These are phyloP conservation scores for Crithidia fasciculata DNA, from an alignment of 208 protist genomes.

Conservation along the genomic window DNA sequence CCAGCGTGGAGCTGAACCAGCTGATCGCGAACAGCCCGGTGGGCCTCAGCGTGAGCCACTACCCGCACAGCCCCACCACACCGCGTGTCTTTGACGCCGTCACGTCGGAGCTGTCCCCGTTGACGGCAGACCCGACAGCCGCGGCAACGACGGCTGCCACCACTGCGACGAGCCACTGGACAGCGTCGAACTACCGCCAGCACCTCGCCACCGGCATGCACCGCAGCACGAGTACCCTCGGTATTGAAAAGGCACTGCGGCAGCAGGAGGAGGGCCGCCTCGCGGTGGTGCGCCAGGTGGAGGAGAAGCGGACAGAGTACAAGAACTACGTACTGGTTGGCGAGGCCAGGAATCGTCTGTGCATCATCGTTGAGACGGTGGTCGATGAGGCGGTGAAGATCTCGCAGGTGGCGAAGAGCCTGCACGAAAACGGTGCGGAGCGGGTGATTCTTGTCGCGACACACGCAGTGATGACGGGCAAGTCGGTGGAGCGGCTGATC, in stretches of 20 bases:
- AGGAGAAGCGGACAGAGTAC: slow-evolving; percentile 32
- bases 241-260: slow-evolving; percentile 66
- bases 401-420: slow-evolving; percentile 50
- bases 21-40: slow-evolving; percentile 19
- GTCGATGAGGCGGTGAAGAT: slow-evolving; percentile 86
- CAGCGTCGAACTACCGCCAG: slow-evolving; percentile 12
- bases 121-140: neutral
- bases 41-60: neutral
- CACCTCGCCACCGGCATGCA: slow-evolving; percentile 5
- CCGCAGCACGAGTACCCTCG: slow-evolving; percentile 49
- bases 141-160: neutral
- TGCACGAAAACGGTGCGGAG: slow-evolving; percentile 65
- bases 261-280: slow-evolving; percentile 59
- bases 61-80: slow-evolving; percentile 25
- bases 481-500: slow-evolving; percentile 63
- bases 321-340: slow-evolving; percentile 75
- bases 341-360: slow-evolving; percentile 70
- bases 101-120: slow-evolving; percentile 22
- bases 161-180: neutral
- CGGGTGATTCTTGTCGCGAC: slow-evolving; percentile 78
- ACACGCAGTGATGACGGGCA: slow-evolving; percentile 78
- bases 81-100: slow-evolving; percentile 14
- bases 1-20: slow-evolving; percentile 15
- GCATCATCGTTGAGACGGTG: slow-evolving; percentile 80
- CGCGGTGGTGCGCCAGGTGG: slow-evolving; percentile 30